Base-by-base conservation (phyloP, 2,329 filamentous ascomycete species). In the Diaporthe eres region DNA sequence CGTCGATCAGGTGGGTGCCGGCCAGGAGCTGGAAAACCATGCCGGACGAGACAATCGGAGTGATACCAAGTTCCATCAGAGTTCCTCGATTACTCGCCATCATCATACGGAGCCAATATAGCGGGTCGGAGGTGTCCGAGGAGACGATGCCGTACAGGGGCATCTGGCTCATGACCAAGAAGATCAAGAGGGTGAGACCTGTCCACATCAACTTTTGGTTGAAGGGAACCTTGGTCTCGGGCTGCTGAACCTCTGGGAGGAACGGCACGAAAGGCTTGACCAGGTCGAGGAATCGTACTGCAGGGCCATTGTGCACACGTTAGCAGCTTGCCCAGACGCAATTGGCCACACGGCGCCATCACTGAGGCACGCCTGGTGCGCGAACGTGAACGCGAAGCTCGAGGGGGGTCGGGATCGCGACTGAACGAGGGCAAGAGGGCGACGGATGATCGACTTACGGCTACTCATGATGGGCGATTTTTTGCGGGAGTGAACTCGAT, bases 81-180 rank as follows among this genome's bases (percentile, higher is more conserved):
- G 96, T 98, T 86, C 96, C 96, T 83, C 96, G 93, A 87, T 99
- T 99, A 94, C 95, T 98, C 84, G 97, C 97, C 92, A 98, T 92
- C 93, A 99, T 98, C 96, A 99, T 98, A 87, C 97, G 94, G 84
- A 99, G 91, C 97, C 97, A 99, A 92, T 99, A 99, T 83, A 99
- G 91, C 81, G 97, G 97, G 88, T 99, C 97, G 77, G 97, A 98
- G 82, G 95, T 98, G 87, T 97, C 94, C 83, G 97, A 99, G 74
- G 97, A 99, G 84, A 99, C 97, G 87, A 99, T 99, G 88, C 97
- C 97, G 88, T 99, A 99, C 78, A 97, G 89, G 79, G 97, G 96
- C 97, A 99, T 98, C 89, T 98, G 97, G 89, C 95, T 98, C 97
- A 99, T 99, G 87, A 99, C 95, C 91, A 99, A 89, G 92, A 99